Percentiles rank a stretch among this genome's conserved stretches.
Conservation (phyloP, 306 rosid genomes). For the Medicago arabica region DNA sequence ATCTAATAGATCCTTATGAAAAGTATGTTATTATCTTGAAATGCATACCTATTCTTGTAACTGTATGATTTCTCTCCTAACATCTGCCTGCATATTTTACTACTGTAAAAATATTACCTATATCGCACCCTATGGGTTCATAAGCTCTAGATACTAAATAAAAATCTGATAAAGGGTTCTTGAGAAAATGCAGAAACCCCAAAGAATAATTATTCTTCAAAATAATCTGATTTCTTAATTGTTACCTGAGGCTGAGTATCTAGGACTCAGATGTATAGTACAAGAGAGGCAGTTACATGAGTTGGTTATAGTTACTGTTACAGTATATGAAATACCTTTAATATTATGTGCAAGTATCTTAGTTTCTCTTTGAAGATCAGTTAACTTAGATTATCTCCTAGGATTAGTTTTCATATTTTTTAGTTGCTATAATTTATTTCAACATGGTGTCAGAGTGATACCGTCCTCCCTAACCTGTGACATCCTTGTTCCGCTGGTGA, state of each 20-base stretch:
- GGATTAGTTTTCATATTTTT: too few species aligned
- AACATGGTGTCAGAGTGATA: too few species aligned
- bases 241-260: neutral
- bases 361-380: too few species aligned
- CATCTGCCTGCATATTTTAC: conserved; percentile 22
- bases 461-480: too few species aligned
- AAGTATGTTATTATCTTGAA: conserved; percentile 24
- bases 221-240: neutral
- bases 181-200: neutral
- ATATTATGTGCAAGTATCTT: too few species aligned
- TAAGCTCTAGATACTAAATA: conserved; percentile 5
- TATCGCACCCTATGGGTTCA: neutral
- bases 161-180: neutral
- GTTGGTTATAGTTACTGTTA: too few species aligned
- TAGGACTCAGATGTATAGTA: neutral
- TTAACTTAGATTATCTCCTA: too few species aligned
- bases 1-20: conserved; percentile 8
- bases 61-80: neutral
- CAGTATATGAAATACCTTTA: too few species aligned
- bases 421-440: too few species aligned
- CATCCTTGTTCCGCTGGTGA: too few species aligned
- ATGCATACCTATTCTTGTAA: neutral
- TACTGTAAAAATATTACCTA: conserved; percentile 3
- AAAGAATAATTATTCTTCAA: neutral
- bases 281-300: too few species aligned